Conservation (phyloP, 2,329 filamentous ascomycete species). For the Trichophyton rubrum region DNA sequence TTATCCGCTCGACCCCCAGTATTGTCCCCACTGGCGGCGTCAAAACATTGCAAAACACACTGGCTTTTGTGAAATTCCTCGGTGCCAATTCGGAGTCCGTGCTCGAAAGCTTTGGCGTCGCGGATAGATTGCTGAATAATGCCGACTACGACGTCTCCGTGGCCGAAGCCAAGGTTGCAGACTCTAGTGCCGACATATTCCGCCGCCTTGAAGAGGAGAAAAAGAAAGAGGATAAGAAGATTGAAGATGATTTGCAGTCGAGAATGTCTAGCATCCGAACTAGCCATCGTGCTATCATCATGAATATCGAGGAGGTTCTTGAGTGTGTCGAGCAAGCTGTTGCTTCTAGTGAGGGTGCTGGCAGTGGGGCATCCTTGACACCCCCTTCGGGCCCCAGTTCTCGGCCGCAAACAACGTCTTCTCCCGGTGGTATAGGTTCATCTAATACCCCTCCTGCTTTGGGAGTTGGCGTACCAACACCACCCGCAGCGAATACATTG, state of each 20-base stretch:
- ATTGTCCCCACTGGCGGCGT: slow-evolving; percentile 16
- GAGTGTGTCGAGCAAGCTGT: slow-evolving; percentile 7
- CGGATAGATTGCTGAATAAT: slow-evolving; percentile 40
- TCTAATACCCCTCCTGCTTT: background rate
- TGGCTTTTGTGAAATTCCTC: slow-evolving; percentile 30
- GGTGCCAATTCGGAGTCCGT: slow-evolving; percentile 35
- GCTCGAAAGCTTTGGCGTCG: slow-evolving; percentile 35
- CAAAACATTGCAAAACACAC: slow-evolving; percentile 26
- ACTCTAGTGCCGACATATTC: slow-evolving; percentile 32
- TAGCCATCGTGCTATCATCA: slow-evolving; percentile 26
- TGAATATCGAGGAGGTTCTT: slow-evolving; percentile 30
- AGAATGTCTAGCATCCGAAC: slow-evolving; percentile 33
- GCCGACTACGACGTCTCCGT: slow-evolving; percentile 44
- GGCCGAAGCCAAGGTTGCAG: slow-evolving; percentile 38
- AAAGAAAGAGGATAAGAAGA: slow-evolving; percentile 37
- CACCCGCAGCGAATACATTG: background rate
- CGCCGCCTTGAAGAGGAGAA: slow-evolving; percentile 35
- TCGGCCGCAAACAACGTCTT: background rate
- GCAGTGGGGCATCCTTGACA: background rate
- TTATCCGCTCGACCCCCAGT: slow-evolving; percentile 15
- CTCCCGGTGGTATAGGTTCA: background rate
- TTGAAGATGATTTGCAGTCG: slow-evolving; percentile 30
- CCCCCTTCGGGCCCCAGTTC: background rate
- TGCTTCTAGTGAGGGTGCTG: background rate
- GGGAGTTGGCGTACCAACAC: background rate